phyloP scores from a whole-genome alignment of 768 basidiomycete species.

The Mycena floridula region DNA sequence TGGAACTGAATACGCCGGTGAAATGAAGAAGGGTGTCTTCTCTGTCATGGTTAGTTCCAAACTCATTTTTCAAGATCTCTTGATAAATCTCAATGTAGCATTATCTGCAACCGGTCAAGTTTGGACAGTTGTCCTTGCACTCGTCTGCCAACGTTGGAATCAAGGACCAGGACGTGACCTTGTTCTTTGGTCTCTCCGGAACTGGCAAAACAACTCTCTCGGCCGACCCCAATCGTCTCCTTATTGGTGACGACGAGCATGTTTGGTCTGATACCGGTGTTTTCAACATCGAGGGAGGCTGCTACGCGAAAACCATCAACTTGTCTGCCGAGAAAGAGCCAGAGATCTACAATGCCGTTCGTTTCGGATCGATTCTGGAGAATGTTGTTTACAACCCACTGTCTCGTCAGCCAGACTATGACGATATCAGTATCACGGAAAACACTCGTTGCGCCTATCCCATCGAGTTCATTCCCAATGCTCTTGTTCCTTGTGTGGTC shows the following conservation, averaged over 20 bases:
- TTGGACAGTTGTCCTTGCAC: conserved; percentile 95
- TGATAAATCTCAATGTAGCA: conserved; percentile 43
- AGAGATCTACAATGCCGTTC: conserved; percentile 93
- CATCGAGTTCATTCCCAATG: conserved; percentile 95
- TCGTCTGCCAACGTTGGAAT: conserved; percentile 96
- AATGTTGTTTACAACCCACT: conserved; percentile 95
- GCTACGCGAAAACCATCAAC: conserved; percentile 98
- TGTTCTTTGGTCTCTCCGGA: conserved; percentile 98
- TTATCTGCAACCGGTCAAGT: conserved; percentile 98
- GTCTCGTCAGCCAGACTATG: conserved; percentile 85
- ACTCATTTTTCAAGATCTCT: conserved; percentile 1
- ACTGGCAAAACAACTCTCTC: conserved; percentile 99
- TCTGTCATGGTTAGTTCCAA: conserved; percentile 78
- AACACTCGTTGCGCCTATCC: conserved; percentile 99
- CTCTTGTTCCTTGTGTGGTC: conserved; percentile 87
- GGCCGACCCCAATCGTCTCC: conserved; percentile 86
- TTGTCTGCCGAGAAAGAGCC: conserved; percentile 97
- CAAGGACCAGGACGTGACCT: conserved; percentile 84
- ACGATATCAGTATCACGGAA: conserved; percentile 95
- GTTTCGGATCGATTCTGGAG: conserved; percentile 94
- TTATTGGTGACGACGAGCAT: conserved; percentile 99
- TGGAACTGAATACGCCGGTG: conserved; percentile 94
- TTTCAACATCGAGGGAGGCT: conserved; percentile 99
- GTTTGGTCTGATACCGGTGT: conserved; percentile 99
- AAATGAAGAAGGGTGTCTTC: conserved; percentile 99